A percentile compares a stretch with the other conserved stretches of the same genome.
Evolutionary conservation across 345 rosid species (phyloP).

Genomic region (Rubroshorea leprosula): DNA sequence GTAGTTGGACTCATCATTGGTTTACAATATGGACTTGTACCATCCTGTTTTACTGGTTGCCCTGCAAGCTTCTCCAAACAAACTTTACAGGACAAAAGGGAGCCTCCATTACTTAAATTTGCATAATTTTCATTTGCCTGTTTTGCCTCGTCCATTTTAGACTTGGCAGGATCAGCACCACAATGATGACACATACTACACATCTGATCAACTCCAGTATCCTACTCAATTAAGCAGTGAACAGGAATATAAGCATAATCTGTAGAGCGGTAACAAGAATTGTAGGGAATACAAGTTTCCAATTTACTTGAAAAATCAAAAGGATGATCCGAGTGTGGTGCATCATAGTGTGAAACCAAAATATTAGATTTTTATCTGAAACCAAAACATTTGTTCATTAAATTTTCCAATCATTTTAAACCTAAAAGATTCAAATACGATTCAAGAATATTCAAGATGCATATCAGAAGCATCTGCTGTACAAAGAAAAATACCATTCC

Average conservation of each 20-base stretch:
- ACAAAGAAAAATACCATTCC: neutral
- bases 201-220: conserved; percentile 23
- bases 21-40: conserved; percentile 21
- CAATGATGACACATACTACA: conserved; percentile 44
- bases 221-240: conserved; percentile 18
- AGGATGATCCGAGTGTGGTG: neutral
- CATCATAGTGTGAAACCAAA: neutral
- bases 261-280: neutral
- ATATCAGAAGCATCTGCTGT: too few relatives aligned
- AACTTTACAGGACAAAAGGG: conserved; percentile 35
- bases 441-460: too few relatives aligned
- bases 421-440: too few relatives aligned
- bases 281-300: too few relatives aligned
- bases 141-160: conserved; percentile 27
- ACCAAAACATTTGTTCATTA: neutral
- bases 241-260: neutral
- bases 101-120: conserved; percentile 26
- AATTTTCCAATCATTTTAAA: too few relatives aligned
- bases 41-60: conserved; percentile 23
- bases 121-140: conserved; percentile 23
- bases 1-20: conserved; percentile 55
- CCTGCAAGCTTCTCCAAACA: conserved; percentile 45
- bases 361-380: neutral
- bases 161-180: conserved; percentile 29
- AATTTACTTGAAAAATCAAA: too few relatives aligned